A percentile compares a stretch with the other conserved stretches of the same genome.
Conservation (phyloP, 345 rosid genomes). For the Syzygium oleosum region DNA sequence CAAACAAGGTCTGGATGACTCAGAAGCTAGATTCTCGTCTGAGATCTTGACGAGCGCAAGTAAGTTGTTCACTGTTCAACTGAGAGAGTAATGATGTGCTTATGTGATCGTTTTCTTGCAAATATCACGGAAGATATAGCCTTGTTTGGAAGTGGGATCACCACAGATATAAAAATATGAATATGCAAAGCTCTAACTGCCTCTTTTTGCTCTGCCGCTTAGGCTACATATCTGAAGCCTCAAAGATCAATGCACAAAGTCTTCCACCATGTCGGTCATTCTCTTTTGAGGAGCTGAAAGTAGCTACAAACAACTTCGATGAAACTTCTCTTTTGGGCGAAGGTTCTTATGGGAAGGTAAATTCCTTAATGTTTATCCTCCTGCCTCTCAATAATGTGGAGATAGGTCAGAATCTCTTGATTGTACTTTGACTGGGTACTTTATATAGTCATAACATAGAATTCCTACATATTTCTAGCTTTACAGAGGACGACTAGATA, state of each 20-base stretch:
- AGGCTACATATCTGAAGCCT: slow-evolving; percentile 82
- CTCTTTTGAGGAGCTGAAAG: slow-evolving; percentile 73
- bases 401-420: background rate
- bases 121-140: background rate
- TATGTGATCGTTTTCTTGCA: background rate
- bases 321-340: slow-evolving; percentile 61
- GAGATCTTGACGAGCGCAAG: slow-evolving; percentile 78
- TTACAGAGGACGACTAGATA: slow-evolving; percentile 70
- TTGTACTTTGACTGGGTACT: background rate
- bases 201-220: slow-evolving; percentile 4
- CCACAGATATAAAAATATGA: background rate
- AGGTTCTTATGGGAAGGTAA: slow-evolving; percentile 88
- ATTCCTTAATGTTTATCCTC: background rate
- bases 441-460: background rate
- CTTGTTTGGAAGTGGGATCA: background rate
- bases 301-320: slow-evolving; percentile 66
- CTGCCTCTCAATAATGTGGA: background rate
- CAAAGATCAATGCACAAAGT: slow-evolving; percentile 64
- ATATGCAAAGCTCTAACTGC: background rate
- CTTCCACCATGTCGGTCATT: slow-evolving; percentile 40
- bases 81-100: background rate
- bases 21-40: slow-evolving; percentile 47
- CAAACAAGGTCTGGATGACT: slow-evolving; percentile 41
- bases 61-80: slow-evolving; percentile 27
- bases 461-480: slow-evolving; percentile 35